A percentile compares a stretch with the other conserved stretches of the same genome.
phyloP scores from a whole-genome alignment of 139 green algal genomes.

The Chlorella ohadii region DNA sequence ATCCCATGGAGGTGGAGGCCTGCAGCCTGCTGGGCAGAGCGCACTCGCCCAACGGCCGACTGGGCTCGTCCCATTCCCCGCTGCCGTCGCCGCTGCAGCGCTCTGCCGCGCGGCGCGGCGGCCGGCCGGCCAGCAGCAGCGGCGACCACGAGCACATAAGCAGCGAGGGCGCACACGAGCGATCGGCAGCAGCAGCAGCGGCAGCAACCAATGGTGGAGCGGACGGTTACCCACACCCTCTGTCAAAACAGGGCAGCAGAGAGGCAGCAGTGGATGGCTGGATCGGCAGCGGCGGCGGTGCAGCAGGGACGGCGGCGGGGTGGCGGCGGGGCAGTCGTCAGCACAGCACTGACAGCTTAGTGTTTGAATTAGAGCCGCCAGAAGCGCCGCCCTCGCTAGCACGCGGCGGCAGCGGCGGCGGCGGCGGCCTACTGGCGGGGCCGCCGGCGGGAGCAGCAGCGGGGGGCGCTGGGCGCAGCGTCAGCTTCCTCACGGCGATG shows the following conservation, averaged over 20 bases:
- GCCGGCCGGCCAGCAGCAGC: too few species aligned
- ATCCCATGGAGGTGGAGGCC: background rate
- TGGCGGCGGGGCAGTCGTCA: background rate
- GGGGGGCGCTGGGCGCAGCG: background rate
- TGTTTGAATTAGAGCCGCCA: background rate
- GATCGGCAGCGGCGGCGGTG: background rate
- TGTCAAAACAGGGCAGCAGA: background rate
- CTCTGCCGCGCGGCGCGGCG: too few species aligned
- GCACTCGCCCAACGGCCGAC: background rate
- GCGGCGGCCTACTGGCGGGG: background rate
- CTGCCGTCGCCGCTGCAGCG: too few species aligned
- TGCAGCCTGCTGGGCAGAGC: background rate
- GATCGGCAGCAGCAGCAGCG: background rate
- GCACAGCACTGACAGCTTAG: conserved; percentile 5
- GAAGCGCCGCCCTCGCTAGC: background rate
- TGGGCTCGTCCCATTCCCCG: background rate
- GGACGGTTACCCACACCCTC: too few species aligned
- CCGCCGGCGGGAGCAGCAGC: conserved; percentile 1
- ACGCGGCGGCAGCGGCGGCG: background rate
- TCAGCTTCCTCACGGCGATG: conserved; percentile 76
- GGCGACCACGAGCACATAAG: too few species aligned
- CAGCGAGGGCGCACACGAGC: too few species aligned
- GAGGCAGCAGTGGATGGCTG: background rate
- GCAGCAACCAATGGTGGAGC: background rate
- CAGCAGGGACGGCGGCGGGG: background rate